Evolutionary conservation across 2,329 filamentous ascomycete species (phyloP).

Genomic region (Trichothecium sympodiale): DNA sequence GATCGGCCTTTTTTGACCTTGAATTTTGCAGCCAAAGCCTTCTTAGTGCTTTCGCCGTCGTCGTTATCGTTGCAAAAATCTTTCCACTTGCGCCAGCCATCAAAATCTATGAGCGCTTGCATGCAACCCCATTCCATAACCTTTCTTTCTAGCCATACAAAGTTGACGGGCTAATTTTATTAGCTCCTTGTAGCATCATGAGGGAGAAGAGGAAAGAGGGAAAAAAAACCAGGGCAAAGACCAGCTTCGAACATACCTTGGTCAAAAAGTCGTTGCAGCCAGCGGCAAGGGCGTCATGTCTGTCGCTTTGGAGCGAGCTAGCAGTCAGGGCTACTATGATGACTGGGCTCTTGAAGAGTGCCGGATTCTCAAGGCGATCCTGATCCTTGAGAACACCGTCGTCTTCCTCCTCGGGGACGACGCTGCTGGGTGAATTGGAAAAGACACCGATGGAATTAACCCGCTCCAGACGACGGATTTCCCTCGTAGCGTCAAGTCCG

Average conservation of each 20-base stretch:
- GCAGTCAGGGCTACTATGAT: conserved; percentile 97
- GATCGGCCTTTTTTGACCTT: conserved; percentile 35
- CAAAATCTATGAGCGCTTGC: conserved; percentile 97
- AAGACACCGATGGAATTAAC: conserved; percentile 92
- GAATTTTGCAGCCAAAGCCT: conserved; percentile 20
- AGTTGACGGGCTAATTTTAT: conserved; percentile 70
- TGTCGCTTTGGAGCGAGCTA: conserved; percentile 86
- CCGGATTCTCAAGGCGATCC: conserved; percentile 56
- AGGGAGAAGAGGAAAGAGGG: no score
- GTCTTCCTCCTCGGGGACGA: conserved; percentile 33
- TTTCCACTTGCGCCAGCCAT: conserved; percentile 97
- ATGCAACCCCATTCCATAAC: conserved; percentile 99
- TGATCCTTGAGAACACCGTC: conserved; percentile 42
- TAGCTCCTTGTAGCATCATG: no score
- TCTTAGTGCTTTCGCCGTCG: conserved; percentile 25
- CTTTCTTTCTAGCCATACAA: conserved; percentile 93
- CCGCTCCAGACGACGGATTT: conserved; percentile 81
- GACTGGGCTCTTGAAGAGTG: conserved; percentile 87
- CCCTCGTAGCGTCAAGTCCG: conserved; percentile 85
- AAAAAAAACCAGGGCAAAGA: background rate
- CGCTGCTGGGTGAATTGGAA: conserved; percentile 51
- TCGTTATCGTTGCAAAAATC: conserved; percentile 46
- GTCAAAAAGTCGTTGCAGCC: conserved; percentile 98
- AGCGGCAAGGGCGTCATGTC: conserved; percentile 86
- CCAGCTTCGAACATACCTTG: conserved; percentile 51